phyloP scores from a whole-genome alignment of 2,329 filamentous ascomycete species.

The Cladosporium sp. region DNA sequence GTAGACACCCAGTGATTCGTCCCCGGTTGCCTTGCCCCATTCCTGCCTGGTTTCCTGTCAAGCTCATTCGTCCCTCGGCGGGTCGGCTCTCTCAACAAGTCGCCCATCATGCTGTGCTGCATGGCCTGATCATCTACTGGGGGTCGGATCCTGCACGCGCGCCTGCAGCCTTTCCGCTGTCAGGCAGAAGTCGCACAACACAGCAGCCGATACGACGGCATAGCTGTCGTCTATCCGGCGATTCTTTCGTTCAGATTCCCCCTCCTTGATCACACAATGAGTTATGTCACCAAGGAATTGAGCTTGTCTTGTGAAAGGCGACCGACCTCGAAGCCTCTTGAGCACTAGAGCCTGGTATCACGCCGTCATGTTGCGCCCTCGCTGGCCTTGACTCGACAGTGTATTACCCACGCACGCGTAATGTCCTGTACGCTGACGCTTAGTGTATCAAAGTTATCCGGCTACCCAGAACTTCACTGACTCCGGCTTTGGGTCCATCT shows the following conservation, averaged over 20 bases:
- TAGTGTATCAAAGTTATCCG: slow-evolving; percentile 48
- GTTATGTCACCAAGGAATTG: slow-evolving; percentile 10
- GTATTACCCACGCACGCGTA: slow-evolving; percentile 6
- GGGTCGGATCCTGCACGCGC: slow-evolving; percentile 10
- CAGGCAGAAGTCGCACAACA: slow-evolving; percentile 23
- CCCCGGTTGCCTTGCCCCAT: slow-evolving; percentile 4
- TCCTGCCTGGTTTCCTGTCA: slow-evolving; percentile 30
- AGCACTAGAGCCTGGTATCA: background rate
- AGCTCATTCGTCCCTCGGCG: background rate
- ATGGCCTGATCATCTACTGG: slow-evolving; percentile 17
- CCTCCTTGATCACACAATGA: slow-evolving; percentile 19
- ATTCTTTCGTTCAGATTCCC: slow-evolving; percentile 14
- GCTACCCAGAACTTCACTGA: slow-evolving; percentile 54
- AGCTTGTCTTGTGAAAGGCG: slow-evolving; percentile 13
- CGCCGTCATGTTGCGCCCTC: slow-evolving; percentile 9
- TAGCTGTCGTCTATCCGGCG: slow-evolving; percentile 12
- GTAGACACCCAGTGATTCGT: slow-evolving; percentile 37
- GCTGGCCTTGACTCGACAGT: slow-evolving; percentile 4
- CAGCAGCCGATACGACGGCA: slow-evolving; percentile 13
- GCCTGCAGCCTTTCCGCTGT: slow-evolving; percentile 19
- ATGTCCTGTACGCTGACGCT: slow-evolving; percentile 17
- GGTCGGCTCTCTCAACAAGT: slow-evolving; percentile 10
- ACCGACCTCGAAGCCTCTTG: background rate
- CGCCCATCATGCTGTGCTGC: slow-evolving; percentile 8
- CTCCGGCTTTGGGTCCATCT: slow-evolving; percentile 57